Conservation (phyloP, 441 rosid species). For the Jatropha podagrica region DNA sequence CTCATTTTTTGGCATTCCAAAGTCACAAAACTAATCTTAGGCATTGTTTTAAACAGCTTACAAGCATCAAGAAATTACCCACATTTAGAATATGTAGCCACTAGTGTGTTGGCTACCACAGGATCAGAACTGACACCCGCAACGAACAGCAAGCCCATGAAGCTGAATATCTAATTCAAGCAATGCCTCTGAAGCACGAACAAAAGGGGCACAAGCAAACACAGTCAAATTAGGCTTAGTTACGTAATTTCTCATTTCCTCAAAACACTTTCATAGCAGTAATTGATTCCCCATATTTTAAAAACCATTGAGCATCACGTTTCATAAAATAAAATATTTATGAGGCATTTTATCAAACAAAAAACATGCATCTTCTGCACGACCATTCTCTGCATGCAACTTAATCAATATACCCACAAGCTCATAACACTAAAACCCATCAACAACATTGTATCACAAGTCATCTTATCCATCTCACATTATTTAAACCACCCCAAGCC, state of each 20-base stretch:
- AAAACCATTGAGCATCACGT: constrained; percentile 69
- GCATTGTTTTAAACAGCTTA: constrained; percentile 50
- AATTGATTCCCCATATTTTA: constrained; percentile 37
- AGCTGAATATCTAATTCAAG: constrained; percentile 51
- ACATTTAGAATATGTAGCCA: constrained; percentile 72
- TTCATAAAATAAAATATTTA: constrained; percentile 71
- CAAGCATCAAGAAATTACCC: constrained; percentile 48
- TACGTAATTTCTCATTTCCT: constrained; percentile 48
- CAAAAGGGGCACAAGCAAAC: constrained; percentile 52
- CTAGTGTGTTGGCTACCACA: constrained; percentile 52
- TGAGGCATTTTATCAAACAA: constrained; percentile 49
- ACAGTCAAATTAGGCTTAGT: constrained; percentile 58
- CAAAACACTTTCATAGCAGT: constrained; percentile 42
- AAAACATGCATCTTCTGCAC: constrained; percentile 21
- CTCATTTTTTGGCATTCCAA: constrained; percentile 45
- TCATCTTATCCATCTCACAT: constrained; percentile 40
- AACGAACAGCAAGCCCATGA: constrained; percentile 46
- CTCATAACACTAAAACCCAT: constrained; percentile 51
- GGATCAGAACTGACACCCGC: constrained; percentile 52
- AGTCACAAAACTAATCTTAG: constrained; percentile 46
- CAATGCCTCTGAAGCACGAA: constrained; percentile 51
- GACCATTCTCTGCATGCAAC: constrained; percentile 16
- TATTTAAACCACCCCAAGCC: constrained; percentile 55
- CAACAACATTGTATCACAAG: constrained; percentile 33
- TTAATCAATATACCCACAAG: constrained; percentile 69